Percentiles rank a stretch among this genome's conserved stretches.
Evolutionary conservation across 352 stramenopile genomes (phyloP).

Genomic region (Pythium brachiatum): DNA sequence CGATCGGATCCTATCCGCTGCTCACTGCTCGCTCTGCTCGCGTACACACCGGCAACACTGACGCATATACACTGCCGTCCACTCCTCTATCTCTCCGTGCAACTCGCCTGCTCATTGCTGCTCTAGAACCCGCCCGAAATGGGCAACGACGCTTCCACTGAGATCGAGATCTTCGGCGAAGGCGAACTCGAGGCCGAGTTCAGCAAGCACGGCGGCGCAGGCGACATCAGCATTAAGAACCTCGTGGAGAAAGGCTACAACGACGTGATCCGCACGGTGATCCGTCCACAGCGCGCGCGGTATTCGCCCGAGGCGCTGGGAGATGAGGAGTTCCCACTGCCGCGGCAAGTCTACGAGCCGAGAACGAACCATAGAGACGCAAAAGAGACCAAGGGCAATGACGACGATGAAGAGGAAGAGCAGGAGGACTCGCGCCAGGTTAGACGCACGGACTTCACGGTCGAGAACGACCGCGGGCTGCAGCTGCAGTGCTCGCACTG

Average conservation of each 20-base stretch:
- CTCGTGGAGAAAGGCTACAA: conserved; percentile 72
- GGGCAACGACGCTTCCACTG: conserved; percentile 67
- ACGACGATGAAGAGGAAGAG: conserved; percentile 14
- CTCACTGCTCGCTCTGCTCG: background rate
- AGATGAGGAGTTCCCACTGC: conserved; percentile 40
- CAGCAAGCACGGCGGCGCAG: conserved; percentile 51
- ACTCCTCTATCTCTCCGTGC: background rate
- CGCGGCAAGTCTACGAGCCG: conserved; percentile 8
- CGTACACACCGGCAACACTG: background rate
- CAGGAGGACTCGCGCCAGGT: conserved; percentile 24
- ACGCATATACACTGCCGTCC: background rate
- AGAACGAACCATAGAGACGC: conserved; percentile 19
- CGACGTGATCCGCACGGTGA: conserved; percentile 71
- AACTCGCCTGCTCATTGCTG: background rate
- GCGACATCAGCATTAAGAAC: conserved; percentile 73
- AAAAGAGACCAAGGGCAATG: conserved; percentile 5
- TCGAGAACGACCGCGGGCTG: conserved; percentile 72
- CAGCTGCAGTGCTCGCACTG: conserved; percentile 72
- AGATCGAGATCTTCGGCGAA: conserved; percentile 83
- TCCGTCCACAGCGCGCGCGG: conserved; percentile 58
- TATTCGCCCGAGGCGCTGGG: conserved; percentile 60
- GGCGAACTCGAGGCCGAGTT: conserved; percentile 78
- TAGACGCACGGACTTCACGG: conserved; percentile 51
- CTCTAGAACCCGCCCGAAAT: conserved; percentile 25
- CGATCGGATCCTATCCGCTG: background rate